phyloP scores from a whole-genome alignment of 768 basidiomycete species.

The Dictyophora rubrovolvata region DNA sequence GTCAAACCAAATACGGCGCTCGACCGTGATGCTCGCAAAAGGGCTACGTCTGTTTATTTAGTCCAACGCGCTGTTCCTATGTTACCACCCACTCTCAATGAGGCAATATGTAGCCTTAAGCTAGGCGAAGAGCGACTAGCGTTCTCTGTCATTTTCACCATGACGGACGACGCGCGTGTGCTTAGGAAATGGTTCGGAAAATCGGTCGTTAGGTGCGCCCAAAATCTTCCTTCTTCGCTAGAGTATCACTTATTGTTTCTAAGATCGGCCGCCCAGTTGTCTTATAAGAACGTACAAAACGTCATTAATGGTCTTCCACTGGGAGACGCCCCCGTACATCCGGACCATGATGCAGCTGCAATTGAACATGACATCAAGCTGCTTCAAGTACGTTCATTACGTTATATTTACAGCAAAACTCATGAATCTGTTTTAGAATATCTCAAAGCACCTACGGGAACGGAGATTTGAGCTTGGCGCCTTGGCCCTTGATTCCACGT shows the following conservation, averaged over 20 bases:
- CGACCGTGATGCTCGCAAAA: constrained; percentile 94
- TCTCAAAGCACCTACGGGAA: constrained; percentile 64
- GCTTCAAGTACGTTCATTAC: constrained; percentile 31
- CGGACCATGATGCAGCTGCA: constrained; percentile 48
- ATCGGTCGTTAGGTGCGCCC: constrained; percentile 75
- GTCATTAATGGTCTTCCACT: constrained; percentile 68
- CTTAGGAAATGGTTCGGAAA: constrained; percentile 89
- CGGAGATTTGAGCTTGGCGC: constrained; percentile 76
- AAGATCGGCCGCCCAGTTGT: constrained; percentile 79
- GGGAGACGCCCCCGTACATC: constrained; percentile 38
- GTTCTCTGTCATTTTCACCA: constrained; percentile 82
- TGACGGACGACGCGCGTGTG: constrained; percentile 73
- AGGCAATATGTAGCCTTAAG: constrained; percentile 84
- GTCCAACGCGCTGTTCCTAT: constrained; percentile 95
- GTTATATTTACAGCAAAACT: neutral
- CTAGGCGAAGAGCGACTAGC: constrained; percentile 85
- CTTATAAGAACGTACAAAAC: constrained; percentile 73
- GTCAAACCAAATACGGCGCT: constrained; percentile 93
- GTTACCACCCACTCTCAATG: constrained; percentile 89
- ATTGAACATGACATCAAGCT: constrained; percentile 69
- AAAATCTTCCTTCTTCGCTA: constrained; percentile 4
- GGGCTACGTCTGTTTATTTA: constrained; percentile 94
- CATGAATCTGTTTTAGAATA: constrained; percentile 20
- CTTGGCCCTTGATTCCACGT: constrained; percentile 56
- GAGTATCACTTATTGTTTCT: constrained; percentile 4